Evolutionary conservation across 441 rosid species (phyloP), one percentile per base, ranked within the genome.

Genomic region (Populus tomentosa): DNA sequence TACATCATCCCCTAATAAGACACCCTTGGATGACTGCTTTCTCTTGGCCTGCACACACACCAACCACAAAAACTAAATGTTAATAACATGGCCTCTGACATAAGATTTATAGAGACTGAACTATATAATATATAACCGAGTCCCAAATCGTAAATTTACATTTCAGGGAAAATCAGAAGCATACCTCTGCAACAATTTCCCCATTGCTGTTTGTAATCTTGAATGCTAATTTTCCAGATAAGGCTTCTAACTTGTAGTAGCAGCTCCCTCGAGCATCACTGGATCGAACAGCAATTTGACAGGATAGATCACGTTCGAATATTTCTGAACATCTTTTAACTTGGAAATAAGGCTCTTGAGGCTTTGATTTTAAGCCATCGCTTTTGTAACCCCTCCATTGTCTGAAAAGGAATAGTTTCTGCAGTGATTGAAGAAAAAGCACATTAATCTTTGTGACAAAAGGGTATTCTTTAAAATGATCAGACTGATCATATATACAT

Each of bases 1-100:
- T 23, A 94, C 98, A 81, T 94, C 98, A 40, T 89, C 90, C 78
- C 97, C 98, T 35, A 94, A 40, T 59, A 74, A 69, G 24, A 89
- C 76, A 24, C 95, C 97, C 23, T 82, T 71, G 50, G 87, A 73
- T 61, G 88, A 87, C 53, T 86, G 88, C 84, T 92, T 94, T 76
- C 90, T 88, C 79, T 89, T 88, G 18, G 85, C 88, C 96, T 91
- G 85, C 74, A 82, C 42, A 71, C 64, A 23, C 59, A 46, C 13
- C 13, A 35, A 28, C 11, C 53, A 13, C 30, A 13, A 14, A 71
- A 38, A 38, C 16, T 23, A 46, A 13, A 2, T 71, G 8, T 56
- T 56, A 56, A 20, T 56, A 1, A 38, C 42, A 56, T 20, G 7
- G n/a, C 62, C n/a, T n/a, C 7, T 20, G 10, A 56, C 21, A 6